A percentile compares a stretch with the other conserved stretches of the same genome.
Evolutionary conservation across 1,284 basidiomycete species (phyloP).

Genomic region (Trametes pubescens): DNA sequence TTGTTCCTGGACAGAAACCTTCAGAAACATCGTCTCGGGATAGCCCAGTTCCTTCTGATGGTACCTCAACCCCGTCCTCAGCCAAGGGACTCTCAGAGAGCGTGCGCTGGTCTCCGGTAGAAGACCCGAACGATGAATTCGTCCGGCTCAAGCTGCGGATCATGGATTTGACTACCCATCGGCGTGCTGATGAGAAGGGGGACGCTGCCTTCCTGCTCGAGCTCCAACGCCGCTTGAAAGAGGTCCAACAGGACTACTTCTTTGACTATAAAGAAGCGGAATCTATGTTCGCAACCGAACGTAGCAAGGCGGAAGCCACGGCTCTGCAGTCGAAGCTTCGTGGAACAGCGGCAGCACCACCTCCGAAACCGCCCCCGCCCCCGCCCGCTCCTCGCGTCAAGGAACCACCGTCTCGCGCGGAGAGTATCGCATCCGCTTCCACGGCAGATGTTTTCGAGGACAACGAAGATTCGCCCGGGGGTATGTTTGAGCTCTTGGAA

Average conservation of each 20-base stretch:
- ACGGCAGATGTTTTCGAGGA: conserved; percentile 58
- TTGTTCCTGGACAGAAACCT: conserved; percentile 44
- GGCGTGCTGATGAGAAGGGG: conserved; percentile 43
- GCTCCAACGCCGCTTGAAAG: conserved; percentile 63
- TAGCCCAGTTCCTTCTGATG: conserved; percentile 6
- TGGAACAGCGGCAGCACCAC: conserved; percentile 36
- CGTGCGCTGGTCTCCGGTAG: conserved; percentile 46
- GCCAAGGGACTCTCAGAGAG: conserved; percentile 17
- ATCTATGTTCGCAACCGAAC: conserved; percentile 62
- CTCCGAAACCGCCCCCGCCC: conserved; percentile 11
- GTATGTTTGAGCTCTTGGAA: conserved; percentile 84
- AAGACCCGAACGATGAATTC: conserved; percentile 72
- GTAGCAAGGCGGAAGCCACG: conserved; percentile 58
- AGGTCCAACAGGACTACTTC: conserved; percentile 74
- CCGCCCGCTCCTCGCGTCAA: conserved; percentile 10
- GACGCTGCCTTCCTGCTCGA: conserved; percentile 51
- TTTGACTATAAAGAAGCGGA: conserved; percentile 80
- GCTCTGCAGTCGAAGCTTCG: conserved; percentile 65
- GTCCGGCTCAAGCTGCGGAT: conserved; percentile 66
- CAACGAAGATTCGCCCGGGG: conserved; percentile 65
- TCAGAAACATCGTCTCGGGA: conserved; percentile 5
- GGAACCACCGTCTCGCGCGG: conserved; percentile 27
- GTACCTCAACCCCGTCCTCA: conserved; percentile 16
- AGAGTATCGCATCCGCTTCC: conserved; percentile 15
- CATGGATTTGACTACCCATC: conserved; percentile 50